Base-by-base conservation (phyloP, 768 basidiomycete genomes). In the Multifurca ochricompacta region DNA sequence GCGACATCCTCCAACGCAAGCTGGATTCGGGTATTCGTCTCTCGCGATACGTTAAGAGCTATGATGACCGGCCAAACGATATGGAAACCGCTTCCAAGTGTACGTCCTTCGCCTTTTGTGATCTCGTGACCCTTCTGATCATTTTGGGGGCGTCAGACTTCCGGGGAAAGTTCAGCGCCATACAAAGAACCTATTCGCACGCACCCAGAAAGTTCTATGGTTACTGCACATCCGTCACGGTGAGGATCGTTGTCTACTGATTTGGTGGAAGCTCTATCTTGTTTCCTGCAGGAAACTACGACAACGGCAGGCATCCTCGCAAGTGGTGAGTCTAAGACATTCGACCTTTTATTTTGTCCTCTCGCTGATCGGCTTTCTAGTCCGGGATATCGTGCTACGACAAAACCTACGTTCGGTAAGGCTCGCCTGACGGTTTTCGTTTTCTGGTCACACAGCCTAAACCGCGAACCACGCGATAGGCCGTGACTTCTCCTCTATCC, bases 301-400 rank as follows among this genome's bases (percentile, higher is more conserved):
- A 86, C 85, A 6, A 87, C 86, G 14, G 77, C 79, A 8, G 85
- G 85, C 28, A 88, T 88, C 52, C 82, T 88, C 39, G 83, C 83
- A 4, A 85, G 83, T 59, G 85, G 85, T 86, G 48, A 58, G 83
- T 70, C 9, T 23, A 7, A 25, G 14, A 3, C 13, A 28, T 25
- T 44, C 41, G 47, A 21, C 34, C 40, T 48, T 35, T 44, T 56
- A 9, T 25, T n/a, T n/a, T 25, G 31, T 3, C 37, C 3, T 55
- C 5, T 36, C 7, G 10, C 44, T 59, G 48, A 64, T 46, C 16
- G 40, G 34, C 11, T 50, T n/a, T 39, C n/a, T 25, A 60, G 59
- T 60, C 13, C 59, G 59, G 44, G 59, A 60, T 25, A 60, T 60
- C 30, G 59, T 60, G 16, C 44, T 60, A 30, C 59, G 59, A 34